These are phyloP conservation scores for Porcisia hertigi DNA, from an alignment of 208 protist species.

Conservation along the genomic window DNA sequence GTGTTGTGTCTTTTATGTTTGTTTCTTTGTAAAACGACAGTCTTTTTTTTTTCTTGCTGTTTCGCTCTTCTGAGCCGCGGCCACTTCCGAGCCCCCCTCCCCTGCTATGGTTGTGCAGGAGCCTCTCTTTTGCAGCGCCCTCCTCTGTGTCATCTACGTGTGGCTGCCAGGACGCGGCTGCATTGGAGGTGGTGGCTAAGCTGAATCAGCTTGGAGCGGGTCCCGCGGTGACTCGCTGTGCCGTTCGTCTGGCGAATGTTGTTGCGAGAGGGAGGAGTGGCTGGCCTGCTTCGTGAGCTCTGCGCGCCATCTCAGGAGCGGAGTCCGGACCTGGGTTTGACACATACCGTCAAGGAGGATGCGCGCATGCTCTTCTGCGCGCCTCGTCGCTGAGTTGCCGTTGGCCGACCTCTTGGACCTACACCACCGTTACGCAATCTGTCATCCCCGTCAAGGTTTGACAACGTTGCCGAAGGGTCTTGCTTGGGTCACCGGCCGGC, in stretches of 20 bases:
- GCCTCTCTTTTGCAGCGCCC: slow-evolving; percentile 4
- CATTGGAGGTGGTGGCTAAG: slow-evolving; percentile 6
- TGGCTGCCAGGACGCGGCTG: not conserved
- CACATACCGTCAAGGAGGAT: too few relatives aligned
- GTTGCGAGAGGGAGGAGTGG: too few relatives aligned
- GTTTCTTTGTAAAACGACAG: not conserved
- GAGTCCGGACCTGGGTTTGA: too few relatives aligned
- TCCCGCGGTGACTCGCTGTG: too few relatives aligned
- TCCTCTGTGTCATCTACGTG: not conserved
- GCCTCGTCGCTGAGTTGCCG: slow-evolving; percentile 27
- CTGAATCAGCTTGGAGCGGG: too few relatives aligned
- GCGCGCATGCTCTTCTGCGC: slow-evolving; percentile 18
- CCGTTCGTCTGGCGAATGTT: too few relatives aligned
- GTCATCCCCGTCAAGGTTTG: slow-evolving; percentile 26
- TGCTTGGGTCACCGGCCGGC: slow-evolving; percentile 34
- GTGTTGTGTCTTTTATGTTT: not conserved
- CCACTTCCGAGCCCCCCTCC: not conserved
- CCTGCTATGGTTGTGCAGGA: not conserved
- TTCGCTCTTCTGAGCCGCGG: slow-evolving; percentile 1
- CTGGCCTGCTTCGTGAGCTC: too few relatives aligned
- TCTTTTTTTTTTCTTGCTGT: not conserved
- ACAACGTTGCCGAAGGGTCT: slow-evolving; percentile 2
- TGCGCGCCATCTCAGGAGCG: too few relatives aligned
- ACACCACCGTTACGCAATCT: slow-evolving; percentile 28
- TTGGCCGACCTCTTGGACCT: slow-evolving; percentile 35